Evolutionary conservation across 129 eudicot species (phyloP).

Genomic region (Flaveria bidentis): DNA sequence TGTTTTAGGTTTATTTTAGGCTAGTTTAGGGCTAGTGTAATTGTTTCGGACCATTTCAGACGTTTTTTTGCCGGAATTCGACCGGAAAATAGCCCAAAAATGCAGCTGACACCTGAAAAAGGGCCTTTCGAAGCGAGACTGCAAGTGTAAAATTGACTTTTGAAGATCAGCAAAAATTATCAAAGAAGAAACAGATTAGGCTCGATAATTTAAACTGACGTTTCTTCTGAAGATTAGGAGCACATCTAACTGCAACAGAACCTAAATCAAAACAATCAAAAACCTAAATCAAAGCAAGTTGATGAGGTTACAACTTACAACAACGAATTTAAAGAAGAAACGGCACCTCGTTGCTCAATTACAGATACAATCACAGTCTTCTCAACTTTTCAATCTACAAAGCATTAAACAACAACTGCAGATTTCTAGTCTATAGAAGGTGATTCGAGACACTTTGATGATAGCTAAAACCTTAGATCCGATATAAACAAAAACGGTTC

Average conservation of each 20-base stretch:
- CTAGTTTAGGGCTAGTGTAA: no score
- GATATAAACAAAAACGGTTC: neutral
- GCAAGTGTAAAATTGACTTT: neutral
- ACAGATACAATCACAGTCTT: neutral
- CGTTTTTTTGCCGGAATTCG: no score
- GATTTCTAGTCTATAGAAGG: neutral
- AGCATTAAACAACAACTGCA: constrained; percentile 9
- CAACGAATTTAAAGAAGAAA: neutral
- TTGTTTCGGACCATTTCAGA: no score
- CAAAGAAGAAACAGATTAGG: no score
- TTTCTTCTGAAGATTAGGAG: neutral
- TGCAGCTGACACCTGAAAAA: no score
- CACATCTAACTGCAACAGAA: neutral
- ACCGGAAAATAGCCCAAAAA: no score
- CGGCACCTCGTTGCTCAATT: neutral
- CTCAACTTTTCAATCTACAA: neutral
- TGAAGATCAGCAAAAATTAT: neutral
- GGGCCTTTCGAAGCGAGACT: no score
- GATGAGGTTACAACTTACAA: neutral
- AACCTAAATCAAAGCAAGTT: neutral
- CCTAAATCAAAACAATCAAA: neutral
- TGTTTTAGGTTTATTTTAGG: no score
- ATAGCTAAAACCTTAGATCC: neutral
- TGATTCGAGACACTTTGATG: neutral
- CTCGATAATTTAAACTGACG: neutral